phyloP scores from a whole-genome alignment of 1,284 basidiomycete genomes.

The Quambalaria eucalypti region DNA sequence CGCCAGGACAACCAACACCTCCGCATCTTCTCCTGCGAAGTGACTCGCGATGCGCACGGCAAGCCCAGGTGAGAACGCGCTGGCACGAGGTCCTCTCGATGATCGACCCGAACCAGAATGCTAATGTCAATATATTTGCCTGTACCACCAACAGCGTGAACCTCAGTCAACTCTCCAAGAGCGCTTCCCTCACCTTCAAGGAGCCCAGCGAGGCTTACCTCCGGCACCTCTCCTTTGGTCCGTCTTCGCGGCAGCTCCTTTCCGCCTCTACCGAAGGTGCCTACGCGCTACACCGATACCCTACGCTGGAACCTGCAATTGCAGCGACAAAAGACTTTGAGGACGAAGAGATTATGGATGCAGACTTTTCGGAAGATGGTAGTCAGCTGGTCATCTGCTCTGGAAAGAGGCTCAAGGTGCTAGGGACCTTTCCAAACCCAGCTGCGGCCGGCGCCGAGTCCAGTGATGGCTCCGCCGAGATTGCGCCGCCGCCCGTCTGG shows the following conservation, averaged over 20 bases:
- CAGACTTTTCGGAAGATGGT: constrained; percentile 38
- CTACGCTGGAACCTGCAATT: constrained; percentile 27
- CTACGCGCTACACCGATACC: constrained; percentile 31
- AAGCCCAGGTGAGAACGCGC: constrained; percentile 9
- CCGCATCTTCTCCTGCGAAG: constrained; percentile 26
- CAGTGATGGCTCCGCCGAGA: neutral
- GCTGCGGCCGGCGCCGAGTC: neutral
- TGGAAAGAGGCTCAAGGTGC: neutral
- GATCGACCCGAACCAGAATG: too few relatives aligned
- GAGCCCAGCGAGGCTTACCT: neutral
- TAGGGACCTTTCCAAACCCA: constrained; percentile 1
- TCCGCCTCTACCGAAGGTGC: constrained; percentile 1
- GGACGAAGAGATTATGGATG: constrained; percentile 33
- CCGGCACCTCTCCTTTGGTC: constrained; percentile 1
- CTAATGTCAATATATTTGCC: too few relatives aligned
- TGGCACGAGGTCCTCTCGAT: too few relatives aligned
- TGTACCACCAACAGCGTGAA: constrained; percentile 33
- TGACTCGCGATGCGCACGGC: constrained; percentile 1
- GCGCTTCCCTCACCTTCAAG: neutral
- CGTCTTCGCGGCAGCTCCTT: neutral
- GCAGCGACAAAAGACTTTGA: constrained; percentile 4
- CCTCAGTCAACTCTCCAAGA: constrained; percentile 1
- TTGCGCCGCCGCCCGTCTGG: neutral
- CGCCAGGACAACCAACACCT: constrained; percentile 24
- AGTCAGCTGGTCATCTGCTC: constrained; percentile 22